Evolutionary conservation across 202 grass and related monocot genomes (phyloP), one percentile per base, ranked within the genome.

Genomic region (Tripidium arundinaceum): DNA sequence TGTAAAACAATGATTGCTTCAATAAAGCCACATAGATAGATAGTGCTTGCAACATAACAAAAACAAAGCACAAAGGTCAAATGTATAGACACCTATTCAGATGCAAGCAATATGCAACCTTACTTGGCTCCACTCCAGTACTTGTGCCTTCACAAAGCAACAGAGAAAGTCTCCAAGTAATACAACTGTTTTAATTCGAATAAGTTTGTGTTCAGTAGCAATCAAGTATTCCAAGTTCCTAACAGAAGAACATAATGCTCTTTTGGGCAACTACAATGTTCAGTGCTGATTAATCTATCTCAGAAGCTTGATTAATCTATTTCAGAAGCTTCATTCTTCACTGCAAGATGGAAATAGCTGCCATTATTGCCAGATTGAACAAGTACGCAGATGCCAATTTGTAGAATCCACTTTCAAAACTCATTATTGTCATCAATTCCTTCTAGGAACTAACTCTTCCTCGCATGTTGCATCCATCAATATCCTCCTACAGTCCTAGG

Each of bases 241-340:
- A 45, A 50, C 16, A 5, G 12, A 73, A 67, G 43, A 83, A 8
- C 11, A 0, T 1, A 11, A 18, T 49, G 2, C 49, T 50, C 3
- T 72, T 46, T 40, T 72, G 9, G 64, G 45, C 15, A 66, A 27
- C 5, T 61, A 81, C 12, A n/a, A 82, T 62, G 70, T 8, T 80
- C 16, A 38, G 45, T 65, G 39, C 16, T 27, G 7, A 83, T 38
- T 65, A 64, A 65, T 83, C 25, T 13, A 65, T 83, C 25, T 19
- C 36, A 58, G 24, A 79, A 62, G 49, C 4, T 62, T 62, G 1
- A 18, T 27, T 81, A 64, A 65, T 83, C 25, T 13, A 65, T 83
- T 19, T 19, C 36, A 58, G 24, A 79, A 62, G 49, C 4, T 62
- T 62, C 2, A 18, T 27, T 81, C 18, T 37, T 49, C 14, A 57